Evolutionary conservation across 805 yeast genomes (phyloP).

Genomic region (Metschnikowia shivogae): DNA sequence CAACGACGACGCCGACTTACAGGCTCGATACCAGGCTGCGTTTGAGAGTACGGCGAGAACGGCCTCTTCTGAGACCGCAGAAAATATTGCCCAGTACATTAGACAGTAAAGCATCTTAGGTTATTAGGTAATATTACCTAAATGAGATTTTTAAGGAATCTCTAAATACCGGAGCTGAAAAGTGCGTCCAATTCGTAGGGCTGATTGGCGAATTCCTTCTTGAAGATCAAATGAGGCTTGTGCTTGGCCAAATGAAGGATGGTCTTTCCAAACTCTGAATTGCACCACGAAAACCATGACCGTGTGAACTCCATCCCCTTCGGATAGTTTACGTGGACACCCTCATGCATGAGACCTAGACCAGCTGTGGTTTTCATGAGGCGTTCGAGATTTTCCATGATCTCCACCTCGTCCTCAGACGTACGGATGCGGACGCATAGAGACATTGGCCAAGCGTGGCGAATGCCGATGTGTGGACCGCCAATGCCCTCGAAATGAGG

Average conservation of each 20-base stretch:
- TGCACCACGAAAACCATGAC: slow-evolving; percentile 94
- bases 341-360: slow-evolving; percentile 82
- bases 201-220: slow-evolving; percentile 28
- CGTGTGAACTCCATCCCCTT: slow-evolving; percentile 56
- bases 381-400: slow-evolving; percentile 42
- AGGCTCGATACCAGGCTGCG: slow-evolving; percentile 69
- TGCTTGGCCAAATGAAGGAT: slow-evolving; percentile 69
- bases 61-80: slow-evolving; percentile 65
- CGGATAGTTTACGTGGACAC: slow-evolving; percentile 58
- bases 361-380: slow-evolving; percentile 63
- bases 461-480: slow-evolving; percentile 84
- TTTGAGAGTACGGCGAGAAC: slow-evolving; percentile 58
- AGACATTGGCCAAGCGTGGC: slow-evolving; percentile 90
- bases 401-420: slow-evolving; percentile 66
- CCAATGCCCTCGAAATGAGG: slow-evolving; percentile 70
- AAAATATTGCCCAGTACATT: slow-evolving; percentile 65
- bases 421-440: slow-evolving; percentile 73
- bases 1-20: slow-evolving; percentile 47
- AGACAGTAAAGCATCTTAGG: slow-evolving; percentile 14
- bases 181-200: slow-evolving; percentile 31
- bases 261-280: slow-evolving; percentile 85
- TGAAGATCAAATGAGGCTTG: slow-evolving; percentile 70
- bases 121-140: neutral
- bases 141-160: neutral
- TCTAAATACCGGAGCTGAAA: neutral